These are phyloP conservation scores for Pyropia yezoensis DNA, from an alignment of 23 red algal species.

Conservation along the genomic window DNA sequence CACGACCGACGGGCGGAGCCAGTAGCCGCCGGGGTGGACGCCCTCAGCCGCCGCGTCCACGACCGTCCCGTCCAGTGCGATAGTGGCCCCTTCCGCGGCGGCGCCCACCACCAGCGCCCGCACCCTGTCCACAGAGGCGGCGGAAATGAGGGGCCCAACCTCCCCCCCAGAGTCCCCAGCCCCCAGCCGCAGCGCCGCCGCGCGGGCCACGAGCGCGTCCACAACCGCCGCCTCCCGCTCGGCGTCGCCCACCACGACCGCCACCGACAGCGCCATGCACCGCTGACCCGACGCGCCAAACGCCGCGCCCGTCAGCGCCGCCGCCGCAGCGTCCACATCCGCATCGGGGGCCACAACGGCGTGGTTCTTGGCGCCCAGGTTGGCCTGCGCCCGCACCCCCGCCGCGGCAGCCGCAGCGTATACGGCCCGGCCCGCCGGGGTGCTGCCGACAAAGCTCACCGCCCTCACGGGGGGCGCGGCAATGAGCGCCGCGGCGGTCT, in stretches of 20 bases:
- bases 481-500: conserved; percentile 8
- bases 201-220: neutral
- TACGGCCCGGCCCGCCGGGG: conserved; percentile 9
- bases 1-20: conserved; percentile 19
- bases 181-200: conserved; percentile 3
- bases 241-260: conserved; percentile 24
- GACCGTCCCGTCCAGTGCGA: neutral
- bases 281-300: conserved; percentile 40
- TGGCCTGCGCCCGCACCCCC: conserved; percentile 34
- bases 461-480: conserved; percentile 1
- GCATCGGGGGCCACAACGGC: conserved; percentile 17
- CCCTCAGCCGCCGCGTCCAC: neutral
- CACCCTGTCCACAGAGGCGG: conserved; percentile 10
- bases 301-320: conserved; percentile 24
- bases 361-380: conserved; percentile 47
- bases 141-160: conserved; percentile 16
- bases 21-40: conserved; percentile 6
- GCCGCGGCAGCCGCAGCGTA: conserved; percentile 6
- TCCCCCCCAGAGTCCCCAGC: conserved; percentile 1
- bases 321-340: conserved; percentile 1
- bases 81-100: neutral
- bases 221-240: neutral
- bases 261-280: conserved; percentile 32
- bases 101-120: conserved; percentile 1
- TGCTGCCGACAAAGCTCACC: conserved; percentile 28